Base-by-base conservation (phyloP, 495 filamentous ascomycete species). In the Friedmanniomyces simplex region DNA sequence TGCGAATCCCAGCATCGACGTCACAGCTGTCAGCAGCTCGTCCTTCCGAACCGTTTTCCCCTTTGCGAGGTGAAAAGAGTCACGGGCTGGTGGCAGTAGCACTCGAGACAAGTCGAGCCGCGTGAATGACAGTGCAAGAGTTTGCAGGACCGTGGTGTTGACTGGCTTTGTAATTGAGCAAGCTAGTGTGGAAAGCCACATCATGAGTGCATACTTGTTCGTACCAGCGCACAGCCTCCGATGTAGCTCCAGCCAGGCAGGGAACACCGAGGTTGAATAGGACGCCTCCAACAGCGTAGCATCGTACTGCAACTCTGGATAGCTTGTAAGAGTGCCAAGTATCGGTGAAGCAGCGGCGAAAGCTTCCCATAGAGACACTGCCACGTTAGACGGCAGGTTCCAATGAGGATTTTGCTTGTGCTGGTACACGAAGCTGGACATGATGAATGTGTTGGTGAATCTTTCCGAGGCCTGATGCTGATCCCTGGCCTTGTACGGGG, bases 401-500 rank as follows among this genome's bases (percentile, higher is more conserved):
- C 18, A 20, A 16, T 5, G 4, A 5, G 14, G 39, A 43, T 43
- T 13, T 20, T 20, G 39, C 39, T 43, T 43, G 4, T 43, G 39
- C 39, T 43, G 39, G 18, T 43, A 43, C 13, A 43, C 14, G 14
- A 43, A 43, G 2, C 6, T 24, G 46, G 46, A 49, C 24, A 26
- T 49, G 5, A 13, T 20, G 18, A 43, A 43, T 6, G 39, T 13
- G 4, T 16, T 20, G 3, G 39, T n/a, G 39, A 5, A 43, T 43
- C 39, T 43, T 16, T 3, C 4, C 18, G 39, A 43, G 14, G 39
- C 14, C 14, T 43, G 39, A 3, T 13, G 3, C 46, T 37, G 45
- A 57, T 61, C 60, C 21, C 66, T 41, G 21, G 50, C 21, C 10
- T 20, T 36, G 43, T 76, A 80, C 0, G 16, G 10, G 12, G 11